Evolutionary conservation across 2,329 filamentous ascomycete species (phyloP).

Genomic region (Sporothrix brunneoviolacea): DNA sequence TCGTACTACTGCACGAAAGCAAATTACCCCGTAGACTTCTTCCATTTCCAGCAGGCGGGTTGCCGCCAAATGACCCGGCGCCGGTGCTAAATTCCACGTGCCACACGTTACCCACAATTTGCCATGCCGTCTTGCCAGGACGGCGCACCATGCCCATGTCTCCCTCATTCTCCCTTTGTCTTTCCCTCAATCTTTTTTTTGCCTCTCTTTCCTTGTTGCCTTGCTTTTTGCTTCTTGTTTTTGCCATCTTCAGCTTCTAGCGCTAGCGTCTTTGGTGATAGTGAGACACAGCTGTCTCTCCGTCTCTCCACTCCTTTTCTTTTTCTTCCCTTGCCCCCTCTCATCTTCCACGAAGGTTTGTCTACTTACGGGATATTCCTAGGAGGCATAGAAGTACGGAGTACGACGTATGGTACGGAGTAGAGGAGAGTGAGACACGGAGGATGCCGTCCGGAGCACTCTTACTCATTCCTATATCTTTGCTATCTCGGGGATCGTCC

Average conservation of each 20-base stretch:
- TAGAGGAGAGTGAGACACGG: no score
- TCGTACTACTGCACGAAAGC: no score
- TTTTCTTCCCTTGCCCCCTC: not conserved
- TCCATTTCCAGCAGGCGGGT: not conserved
- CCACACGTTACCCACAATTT: not conserved
- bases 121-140: not conserved
- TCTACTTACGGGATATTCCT: no score
- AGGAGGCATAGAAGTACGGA: no score
- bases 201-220: not conserved
- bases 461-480: not conserved
- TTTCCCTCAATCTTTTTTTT: not conserved
- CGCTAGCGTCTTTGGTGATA: not conserved
- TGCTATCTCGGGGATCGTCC: not conserved
- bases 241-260: not conserved
- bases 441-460: no score
- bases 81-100: conserved; percentile 11
- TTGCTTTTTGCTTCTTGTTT: not conserved
- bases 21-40: not conserved
- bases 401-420: no score
- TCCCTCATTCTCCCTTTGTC: not conserved
- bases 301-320: not conserved
- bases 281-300: no score
- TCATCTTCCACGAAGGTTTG: no score
- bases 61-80: not conserved
- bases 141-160: no score